Base-by-base conservation (phyloP, 164 flowering plant species). In the Piper betle region DNA sequence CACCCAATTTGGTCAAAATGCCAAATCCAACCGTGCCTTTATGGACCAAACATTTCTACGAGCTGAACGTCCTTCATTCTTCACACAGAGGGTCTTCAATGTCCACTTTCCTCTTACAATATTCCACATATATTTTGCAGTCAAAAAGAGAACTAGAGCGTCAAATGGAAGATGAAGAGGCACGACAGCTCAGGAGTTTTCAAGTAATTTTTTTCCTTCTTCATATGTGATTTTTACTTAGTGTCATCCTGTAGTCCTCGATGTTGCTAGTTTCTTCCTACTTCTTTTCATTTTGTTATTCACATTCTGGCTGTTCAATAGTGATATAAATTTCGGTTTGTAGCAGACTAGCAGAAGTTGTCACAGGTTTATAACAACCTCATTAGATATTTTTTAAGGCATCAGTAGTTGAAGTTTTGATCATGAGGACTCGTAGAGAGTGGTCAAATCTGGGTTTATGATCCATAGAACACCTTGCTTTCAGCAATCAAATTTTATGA, bases 111-210 rank as follows among this genome's bases (percentile, higher is more conserved):
- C 5, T 8, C 15, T 46, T 46, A 2, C 15, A 46, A 46, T 5
- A 9, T 46, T 46, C 50, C 15, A 46, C 11, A 12, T 10, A 12
- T 46, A 10, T 46, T 40, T 39, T 65, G 69, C 59, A 92, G 96
- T 78, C 98, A 52, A 85, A 73, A 79, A 88, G 73, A 71, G 84
- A 87, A 60, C 77, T 83, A 69, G 96, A 92, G 66, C 76, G 64
- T 57, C 85, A 87, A 56, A 12, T 85, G 70, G 96, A 85, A 62
- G 80, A 84, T 72, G 91, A 89, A 68, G 98, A 89, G 72, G 86
- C 85, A 11, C 71, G 76, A 66, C 80, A 89, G 66, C 85, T 92
- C n/a, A 82, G 67, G 19, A 83, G 78, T 73, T 92, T 92, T 68
- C 95, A 89, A 66, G 98, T 92, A 74, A 71, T 37, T 69, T 60